A percentile compares a stretch with the other conserved stretches of the same genome.
These are phyloP conservation scores for Beta lomatogona DNA, from an alignment of 179 eudicot genomes.

Conservation along the genomic window DNA sequence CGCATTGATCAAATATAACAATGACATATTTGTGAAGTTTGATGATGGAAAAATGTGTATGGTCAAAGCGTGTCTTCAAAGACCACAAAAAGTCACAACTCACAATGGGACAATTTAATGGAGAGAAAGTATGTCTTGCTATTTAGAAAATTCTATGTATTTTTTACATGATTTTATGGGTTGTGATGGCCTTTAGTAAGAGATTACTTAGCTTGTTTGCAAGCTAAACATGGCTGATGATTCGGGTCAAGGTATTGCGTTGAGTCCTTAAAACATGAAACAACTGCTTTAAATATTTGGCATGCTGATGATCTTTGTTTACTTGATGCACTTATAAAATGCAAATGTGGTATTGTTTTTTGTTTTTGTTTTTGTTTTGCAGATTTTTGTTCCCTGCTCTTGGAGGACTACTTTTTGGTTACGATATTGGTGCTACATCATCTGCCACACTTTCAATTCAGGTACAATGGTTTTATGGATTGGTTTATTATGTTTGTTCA, in stretches of 20 bases:
- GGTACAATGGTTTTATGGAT: constrained; percentile 33
- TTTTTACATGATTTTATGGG: neutral
- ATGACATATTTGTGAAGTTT: neutral
- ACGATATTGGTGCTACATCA: constrained; percentile 97
- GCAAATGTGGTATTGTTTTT: neutral
- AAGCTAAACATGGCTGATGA: neutral
- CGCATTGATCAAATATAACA: no score
- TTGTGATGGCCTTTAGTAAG: neutral
- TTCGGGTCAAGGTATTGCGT: neutral
- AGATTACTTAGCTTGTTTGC: neutral
- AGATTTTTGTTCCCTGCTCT: constrained; percentile 96
- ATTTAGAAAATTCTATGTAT: neutral
- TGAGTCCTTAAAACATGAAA: neutral
- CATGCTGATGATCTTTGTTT: neutral
- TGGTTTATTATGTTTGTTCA: neutral
- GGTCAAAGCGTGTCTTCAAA: neutral
- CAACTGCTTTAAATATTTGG: neutral
- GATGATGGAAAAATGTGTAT: neutral
- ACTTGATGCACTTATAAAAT: neutral
- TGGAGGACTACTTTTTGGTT: constrained; percentile 92
- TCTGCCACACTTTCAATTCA: constrained; percentile 71
- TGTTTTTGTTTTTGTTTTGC: constrained; percentile 15
- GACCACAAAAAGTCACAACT: no score
- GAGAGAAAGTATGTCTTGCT: neutral
- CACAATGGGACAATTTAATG: neutral